A percentile compares a stretch with the other conserved stretches of the same genome.
These are phyloP conservation scores for Starmerella tilneyi DNA, from an alignment of 805 yeast genomes.

Conservation along the genomic window DNA sequence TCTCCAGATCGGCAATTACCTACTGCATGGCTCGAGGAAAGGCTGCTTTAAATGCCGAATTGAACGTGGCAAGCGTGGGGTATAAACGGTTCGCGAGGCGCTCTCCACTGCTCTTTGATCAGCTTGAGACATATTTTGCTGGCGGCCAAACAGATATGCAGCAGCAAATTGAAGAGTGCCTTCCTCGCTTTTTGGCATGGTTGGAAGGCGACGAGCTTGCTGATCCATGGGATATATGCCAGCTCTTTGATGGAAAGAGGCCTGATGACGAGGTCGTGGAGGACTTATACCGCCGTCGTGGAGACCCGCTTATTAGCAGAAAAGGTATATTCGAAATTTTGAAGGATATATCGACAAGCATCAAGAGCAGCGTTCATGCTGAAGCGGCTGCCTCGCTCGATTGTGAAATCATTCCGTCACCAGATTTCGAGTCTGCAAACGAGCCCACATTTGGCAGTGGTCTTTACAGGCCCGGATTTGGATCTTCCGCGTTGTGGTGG, in stretches of 20 bases:
- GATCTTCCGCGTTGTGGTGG: constrained; percentile 16
- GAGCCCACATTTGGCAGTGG: neutral
- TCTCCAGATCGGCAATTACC: constrained; percentile 10
- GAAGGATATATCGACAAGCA: neutral
- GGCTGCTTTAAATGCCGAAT: constrained; percentile 42
- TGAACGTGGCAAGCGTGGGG: constrained; percentile 30
- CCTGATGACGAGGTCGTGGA: constrained; percentile 12
- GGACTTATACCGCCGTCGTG: neutral
- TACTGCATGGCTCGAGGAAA: constrained; percentile 49
- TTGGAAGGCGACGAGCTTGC: constrained; percentile 28
- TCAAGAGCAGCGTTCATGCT: neutral
- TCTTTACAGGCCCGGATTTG: constrained; percentile 15
- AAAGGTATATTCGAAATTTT: neutral
- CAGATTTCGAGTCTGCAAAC: neutral
- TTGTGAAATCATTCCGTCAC: constrained; percentile 7
- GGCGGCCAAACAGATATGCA: constrained; percentile 47
- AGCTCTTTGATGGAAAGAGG: constrained; percentile 29
- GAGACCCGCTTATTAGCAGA: neutral
- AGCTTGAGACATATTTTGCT: constrained; percentile 39
- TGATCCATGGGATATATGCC: constrained; percentile 31
- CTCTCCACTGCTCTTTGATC: constrained; percentile 39
- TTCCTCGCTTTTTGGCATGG: constrained; percentile 36
- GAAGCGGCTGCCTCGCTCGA: neutral
- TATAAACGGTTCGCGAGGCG: constrained; percentile 30
- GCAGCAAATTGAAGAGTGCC: constrained; percentile 35